phyloP scores from a whole-genome alignment of 768 basidiomycete genomes.

The Panus rudis region DNA sequence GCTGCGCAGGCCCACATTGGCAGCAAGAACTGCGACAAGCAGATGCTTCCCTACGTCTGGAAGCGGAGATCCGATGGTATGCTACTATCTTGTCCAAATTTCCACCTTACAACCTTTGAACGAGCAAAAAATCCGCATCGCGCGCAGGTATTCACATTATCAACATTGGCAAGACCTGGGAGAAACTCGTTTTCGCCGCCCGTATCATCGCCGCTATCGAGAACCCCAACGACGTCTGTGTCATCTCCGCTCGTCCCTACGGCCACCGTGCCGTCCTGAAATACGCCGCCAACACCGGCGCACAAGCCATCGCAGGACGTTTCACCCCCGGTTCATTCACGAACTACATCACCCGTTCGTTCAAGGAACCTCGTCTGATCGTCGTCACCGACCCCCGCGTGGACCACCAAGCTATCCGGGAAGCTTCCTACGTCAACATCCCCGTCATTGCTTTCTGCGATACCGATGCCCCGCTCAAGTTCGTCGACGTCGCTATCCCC shows the following conservation, averaged over 20 bases:
- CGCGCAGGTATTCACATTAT: constrained; percentile 84
- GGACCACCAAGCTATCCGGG: constrained; percentile 99
- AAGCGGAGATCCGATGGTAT: constrained; percentile 91
- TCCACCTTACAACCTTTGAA: constrained; percentile 10
- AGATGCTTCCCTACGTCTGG: constrained; percentile 98
- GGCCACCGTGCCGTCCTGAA: constrained; percentile 99
- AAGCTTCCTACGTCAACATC: constrained; percentile 99
- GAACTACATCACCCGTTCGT: constrained; percentile 99
- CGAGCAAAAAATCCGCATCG: no score
- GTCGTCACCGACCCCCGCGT: constrained; percentile 98
- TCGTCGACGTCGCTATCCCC: constrained; percentile 97
- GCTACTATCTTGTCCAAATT: constrained; percentile 1
- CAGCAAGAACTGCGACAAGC: constrained; percentile 99
- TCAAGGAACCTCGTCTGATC: constrained; percentile 99
- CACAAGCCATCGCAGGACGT: constrained; percentile 97
- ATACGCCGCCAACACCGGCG: constrained; percentile 96
- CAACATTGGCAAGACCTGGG: constrained; percentile 99
- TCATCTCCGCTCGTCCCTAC: constrained; percentile 97
- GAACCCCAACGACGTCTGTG: constrained; percentile 97
- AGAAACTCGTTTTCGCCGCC: constrained; percentile 97
- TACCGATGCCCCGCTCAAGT: constrained; percentile 95
- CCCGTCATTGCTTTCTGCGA: constrained; percentile 99
- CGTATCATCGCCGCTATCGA: constrained; percentile 96
- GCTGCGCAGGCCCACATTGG: constrained; percentile 96
- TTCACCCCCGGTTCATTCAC: constrained; percentile 99